Conservation (phyloP, 352 stramenopile genomes). For the Nothophytophthora sp. region DNA sequence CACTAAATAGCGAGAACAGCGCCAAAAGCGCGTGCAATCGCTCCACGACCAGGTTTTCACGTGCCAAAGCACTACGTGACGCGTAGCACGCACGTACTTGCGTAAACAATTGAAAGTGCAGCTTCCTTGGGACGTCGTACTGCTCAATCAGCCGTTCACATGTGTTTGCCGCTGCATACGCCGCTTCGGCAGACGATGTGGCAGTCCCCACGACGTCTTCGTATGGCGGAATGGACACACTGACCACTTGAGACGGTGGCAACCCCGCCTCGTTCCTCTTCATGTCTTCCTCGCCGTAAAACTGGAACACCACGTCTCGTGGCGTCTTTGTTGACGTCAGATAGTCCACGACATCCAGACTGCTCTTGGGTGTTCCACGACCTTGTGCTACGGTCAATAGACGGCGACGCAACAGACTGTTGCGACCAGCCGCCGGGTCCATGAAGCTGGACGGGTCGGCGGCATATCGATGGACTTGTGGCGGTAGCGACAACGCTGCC, state of each 20-base stretch:
- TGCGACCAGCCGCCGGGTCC: conserved; percentile 40
- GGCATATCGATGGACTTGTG: conserved; percentile 69
- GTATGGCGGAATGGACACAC: conserved; percentile 36
- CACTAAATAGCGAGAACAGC: conserved; percentile 79
- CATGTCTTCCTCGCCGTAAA: conserved; percentile 48
- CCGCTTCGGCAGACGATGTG: conserved; percentile 20
- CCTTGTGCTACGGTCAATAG: conserved; percentile 59
- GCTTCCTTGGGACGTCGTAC: conserved; percentile 49
- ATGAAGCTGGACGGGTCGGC: conserved; percentile 50
- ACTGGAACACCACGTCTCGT: conserved; percentile 56
- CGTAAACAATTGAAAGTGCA: conserved; percentile 78
- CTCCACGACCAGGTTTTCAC: conserved; percentile 67
- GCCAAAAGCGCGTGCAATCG: conserved; percentile 65
- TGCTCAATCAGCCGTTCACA: conserved; percentile 61
- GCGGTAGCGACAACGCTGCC: conserved; percentile 70
- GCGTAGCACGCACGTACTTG: conserved; percentile 55
- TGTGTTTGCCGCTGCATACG: conserved; percentile 37
- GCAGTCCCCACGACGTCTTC: conserved; percentile 25
- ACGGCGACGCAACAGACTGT: conserved; percentile 45
- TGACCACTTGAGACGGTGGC: conserved; percentile 29
- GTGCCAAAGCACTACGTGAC: conserved; percentile 24
- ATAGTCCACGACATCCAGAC: conserved; percentile 71
- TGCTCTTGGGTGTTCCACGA: conserved; percentile 42
- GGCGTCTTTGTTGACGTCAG: conserved; percentile 19
- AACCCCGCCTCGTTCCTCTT: conserved; percentile 6